Evolutionary conservation across 495 filamentous ascomycete genomes (phyloP).

Genomic region (Penicillium flavigenum): DNA sequence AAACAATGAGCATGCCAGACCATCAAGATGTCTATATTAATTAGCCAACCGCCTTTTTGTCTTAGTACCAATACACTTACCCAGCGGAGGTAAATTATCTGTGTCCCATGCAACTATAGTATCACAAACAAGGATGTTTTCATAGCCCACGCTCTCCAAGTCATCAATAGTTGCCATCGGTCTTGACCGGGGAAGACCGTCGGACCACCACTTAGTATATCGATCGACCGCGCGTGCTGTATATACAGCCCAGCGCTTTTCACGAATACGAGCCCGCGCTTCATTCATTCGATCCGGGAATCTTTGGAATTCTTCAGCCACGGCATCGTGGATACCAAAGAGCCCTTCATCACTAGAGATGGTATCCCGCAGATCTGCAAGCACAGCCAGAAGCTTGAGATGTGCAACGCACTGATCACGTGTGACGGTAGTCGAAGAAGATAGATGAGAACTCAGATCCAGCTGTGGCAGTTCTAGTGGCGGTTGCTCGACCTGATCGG

Average conservation of each 20-base stretch:
- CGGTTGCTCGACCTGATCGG: slow-evolving; percentile 9
- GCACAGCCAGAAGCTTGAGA: slow-evolving; percentile 70
- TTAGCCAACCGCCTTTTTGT: not conserved
- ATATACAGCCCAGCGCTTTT: slow-evolving; percentile 80
- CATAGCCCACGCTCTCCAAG: slow-evolving; percentile 14
- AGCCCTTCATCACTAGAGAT: slow-evolving; percentile 65
- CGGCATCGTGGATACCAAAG: slow-evolving; percentile 59
- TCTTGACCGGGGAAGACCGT: slow-evolving; percentile 22
- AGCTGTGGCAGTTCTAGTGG: slow-evolving; percentile 18
- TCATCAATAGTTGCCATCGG: slow-evolving; percentile 15
- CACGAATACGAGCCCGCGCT: slow-evolving; percentile 47
- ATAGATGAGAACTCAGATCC: slow-evolving; percentile 8
- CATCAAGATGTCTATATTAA: slow-evolving; percentile 69
- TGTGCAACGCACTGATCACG: slow-evolving; percentile 63
- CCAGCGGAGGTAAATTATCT: slow-evolving; percentile 30
- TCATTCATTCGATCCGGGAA: slow-evolving; percentile 16
- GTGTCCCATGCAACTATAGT: slow-evolving; percentile 18
- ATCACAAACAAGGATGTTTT: slow-evolving; percentile 13
- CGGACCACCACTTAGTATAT: slow-evolving; percentile 70
- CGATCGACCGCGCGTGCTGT: slow-evolving; percentile 69
- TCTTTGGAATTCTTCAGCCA: slow-evolving; percentile 31
- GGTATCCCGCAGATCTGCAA: slow-evolving; percentile 65
- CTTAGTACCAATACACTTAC: slow-evolving; percentile 14
- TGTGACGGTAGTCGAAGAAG: slow-evolving; percentile 9
- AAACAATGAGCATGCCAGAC: slow-evolving; percentile 86